Base-by-base conservation (phyloP, 1,284 basidiomycete species). In the Papiliotrema fonsecae region DNA sequence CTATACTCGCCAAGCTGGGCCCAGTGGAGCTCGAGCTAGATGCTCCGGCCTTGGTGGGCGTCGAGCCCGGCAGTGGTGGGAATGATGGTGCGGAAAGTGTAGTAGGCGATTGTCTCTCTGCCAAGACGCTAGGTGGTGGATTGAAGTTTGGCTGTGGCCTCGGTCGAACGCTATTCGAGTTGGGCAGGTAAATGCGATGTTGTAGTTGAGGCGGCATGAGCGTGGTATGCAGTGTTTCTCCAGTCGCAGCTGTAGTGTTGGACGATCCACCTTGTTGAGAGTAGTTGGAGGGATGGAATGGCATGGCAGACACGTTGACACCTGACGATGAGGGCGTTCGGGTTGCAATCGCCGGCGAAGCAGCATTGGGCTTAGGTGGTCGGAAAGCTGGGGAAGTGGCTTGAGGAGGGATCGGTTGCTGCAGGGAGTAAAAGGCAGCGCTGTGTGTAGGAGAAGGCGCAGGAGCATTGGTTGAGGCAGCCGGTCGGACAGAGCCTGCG, bases 101-200 rank as follows among this genome's bases (percentile, higher is more conserved):
- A 16, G 61, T 51, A 10, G 65, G 57, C 1, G 51, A 50, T 37
- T 57, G 50, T 22, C 50, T 41, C 25, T 66, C 60, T 4, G 63
- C 65, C 25, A 68, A 35, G 9, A 67, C 65, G 26, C 54, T 57
- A 14, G 65, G 68, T 10, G 66, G 67, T 10, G 67, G 68, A 50
- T 69, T 67, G 56, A 68, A 69, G 42, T 61, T 69, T 3, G 65
- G 69, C 5, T 60, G 52, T 9, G 64, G 65, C 32, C 67, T 58
- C 7, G 69, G 67, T 28, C 67, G 62, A n/a, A 64, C 60, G 34
- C 31, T 38, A 16, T 31, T 31, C 30, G 30, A 27, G 16, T 60
- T 62, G 9, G 69, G 71, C 5, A 72, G 62, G 31, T 72, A 74
- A 24, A 73, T 74, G 3, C 72, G 57, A 54, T 74, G 72, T 58